phyloP scores from a whole-genome alignment of 208 protist genomes.

The Lotmaria passim region DNA sequence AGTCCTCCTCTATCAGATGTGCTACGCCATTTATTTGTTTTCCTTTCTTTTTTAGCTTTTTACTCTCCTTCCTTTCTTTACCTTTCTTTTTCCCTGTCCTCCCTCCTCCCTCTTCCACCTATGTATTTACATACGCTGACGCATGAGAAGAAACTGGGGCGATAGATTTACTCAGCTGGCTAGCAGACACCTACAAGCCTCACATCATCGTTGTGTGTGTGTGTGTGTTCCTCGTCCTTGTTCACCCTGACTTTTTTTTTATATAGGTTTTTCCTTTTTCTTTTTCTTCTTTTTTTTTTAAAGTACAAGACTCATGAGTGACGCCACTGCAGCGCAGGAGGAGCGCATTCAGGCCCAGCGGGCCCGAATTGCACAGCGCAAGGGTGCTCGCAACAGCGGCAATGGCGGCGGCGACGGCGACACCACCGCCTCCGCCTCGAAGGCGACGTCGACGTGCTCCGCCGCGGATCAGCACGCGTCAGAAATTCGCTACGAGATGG shows the following conservation, averaged over 20 bases:
- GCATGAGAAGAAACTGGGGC: no score
- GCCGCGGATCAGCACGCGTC: conserved; percentile 51
- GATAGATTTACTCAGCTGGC: no score
- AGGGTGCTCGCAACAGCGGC: conserved; percentile 12
- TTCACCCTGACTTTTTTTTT: no score
- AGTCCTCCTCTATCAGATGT: no score
- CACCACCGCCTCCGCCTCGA: not conserved
- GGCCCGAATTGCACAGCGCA: conserved; percentile 40
- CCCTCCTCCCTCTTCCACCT: not conserved
- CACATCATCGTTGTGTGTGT: not conserved
- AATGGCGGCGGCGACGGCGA: no score
- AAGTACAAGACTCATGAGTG: conserved; percentile 19
- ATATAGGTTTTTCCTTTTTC: not conserved
- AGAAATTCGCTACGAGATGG: conserved; percentile 56
- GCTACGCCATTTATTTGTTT: no score
- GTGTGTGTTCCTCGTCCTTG: no score
- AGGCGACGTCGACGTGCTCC: conserved; percentile 3
- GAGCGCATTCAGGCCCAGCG: conserved; percentile 67
- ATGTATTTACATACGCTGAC: not conserved
- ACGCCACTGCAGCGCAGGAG: conserved; percentile 41
- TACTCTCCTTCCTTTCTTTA: not conserved
- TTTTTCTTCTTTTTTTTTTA: not conserved
- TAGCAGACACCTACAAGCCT: not conserved
- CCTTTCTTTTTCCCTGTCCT: not conserved
- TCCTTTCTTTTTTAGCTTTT: not conserved